A percentile compares a stretch with the other conserved stretches of the same genome.
These are phyloP conservation scores for Fraxinus excelsior DNA, from an alignment of 257 asterid genomes.

Conservation along the genomic window DNA sequence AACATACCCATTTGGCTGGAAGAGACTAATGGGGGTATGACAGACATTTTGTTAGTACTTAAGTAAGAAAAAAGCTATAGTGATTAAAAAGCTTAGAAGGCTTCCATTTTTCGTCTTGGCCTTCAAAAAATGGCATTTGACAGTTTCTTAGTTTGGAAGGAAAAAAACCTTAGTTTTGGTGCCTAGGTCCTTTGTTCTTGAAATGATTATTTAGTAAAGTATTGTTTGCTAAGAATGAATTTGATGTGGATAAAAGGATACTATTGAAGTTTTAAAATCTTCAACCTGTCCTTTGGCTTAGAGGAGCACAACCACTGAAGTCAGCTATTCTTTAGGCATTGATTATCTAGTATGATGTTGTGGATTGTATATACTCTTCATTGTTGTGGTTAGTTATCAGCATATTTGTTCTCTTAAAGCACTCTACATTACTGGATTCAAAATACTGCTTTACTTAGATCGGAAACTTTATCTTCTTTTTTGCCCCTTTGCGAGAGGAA, in stretches of 20 bases:
- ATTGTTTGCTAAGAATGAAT: conserved; percentile 12
- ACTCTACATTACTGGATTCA: not conserved
- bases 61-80: not conserved
- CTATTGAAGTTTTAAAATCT: not conserved
- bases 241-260: conserved; percentile 1
- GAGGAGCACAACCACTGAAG: not conserved
- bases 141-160: not conserved
- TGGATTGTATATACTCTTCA: conserved; percentile 2
- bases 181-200: conserved; percentile 1
- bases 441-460: not conserved
- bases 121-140: not conserved
- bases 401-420: not conserved
- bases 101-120: not conserved
- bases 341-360: conserved; percentile 2
- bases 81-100: not conserved
- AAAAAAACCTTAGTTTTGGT: not conserved
- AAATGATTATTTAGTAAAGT: not conserved
- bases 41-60: not conserved
- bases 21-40: not conserved
- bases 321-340: conserved; percentile 2
- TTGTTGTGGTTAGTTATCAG: not conserved
- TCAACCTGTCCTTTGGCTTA: not conserved
- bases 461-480: not conserved
- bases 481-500: not conserved
- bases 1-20: not conserved